phyloP scores from a whole-genome alignment of 2,329 filamentous ascomycete species.

The Pyrenochaeta sp. region DNA sequence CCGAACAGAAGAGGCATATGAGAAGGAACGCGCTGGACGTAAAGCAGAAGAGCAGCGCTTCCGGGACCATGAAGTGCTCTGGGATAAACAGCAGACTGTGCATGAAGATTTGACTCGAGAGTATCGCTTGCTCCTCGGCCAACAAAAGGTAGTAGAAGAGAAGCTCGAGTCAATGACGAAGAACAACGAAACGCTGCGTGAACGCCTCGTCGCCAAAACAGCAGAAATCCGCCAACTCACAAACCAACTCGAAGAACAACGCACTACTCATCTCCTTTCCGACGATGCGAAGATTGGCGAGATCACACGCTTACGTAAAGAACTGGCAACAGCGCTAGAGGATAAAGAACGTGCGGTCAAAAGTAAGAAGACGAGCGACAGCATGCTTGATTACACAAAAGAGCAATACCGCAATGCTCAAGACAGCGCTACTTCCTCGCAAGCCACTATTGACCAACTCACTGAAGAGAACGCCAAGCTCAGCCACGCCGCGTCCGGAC shows the following conservation, averaged over 20 bases:
- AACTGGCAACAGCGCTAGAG: conserved; percentile 25
- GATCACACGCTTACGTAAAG: conserved; percentile 32
- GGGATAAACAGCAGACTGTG: conserved; percentile 35
- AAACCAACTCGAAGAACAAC: conserved; percentile 28
- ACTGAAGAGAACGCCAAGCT: conserved; percentile 21
- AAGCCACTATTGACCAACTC: conserved; percentile 19
- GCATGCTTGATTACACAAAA: conserved; percentile 65
- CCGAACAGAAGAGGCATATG: conserved; percentile 6
- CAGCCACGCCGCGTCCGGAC: conserved; percentile 23
- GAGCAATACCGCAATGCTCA: conserved; percentile 60
- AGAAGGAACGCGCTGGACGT: conserved; percentile 14
- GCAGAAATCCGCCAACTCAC: conserved; percentile 19
- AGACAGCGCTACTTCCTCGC: conserved; percentile 16
- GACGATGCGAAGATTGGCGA: conserved; percentile 31
- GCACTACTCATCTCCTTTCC: conserved; percentile 25
- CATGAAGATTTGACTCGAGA: conserved; percentile 34
- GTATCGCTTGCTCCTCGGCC: conserved; percentile 24
- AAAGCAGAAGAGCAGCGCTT: conserved; percentile 20
- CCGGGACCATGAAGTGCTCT: conserved; percentile 24
- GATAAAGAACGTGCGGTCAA: conserved; percentile 40
- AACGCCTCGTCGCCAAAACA: conserved; percentile 24
- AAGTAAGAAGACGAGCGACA: conserved; percentile 39
- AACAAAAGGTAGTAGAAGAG: conserved; percentile 24
- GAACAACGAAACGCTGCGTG: conserved; percentile 22
- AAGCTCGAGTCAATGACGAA: conserved; percentile 23